Evolutionary conservation across 768 basidiomycete genomes (phyloP), one percentile per base, ranked within the genome.

Genomic region (Pulveroboletus sp.): DNA sequence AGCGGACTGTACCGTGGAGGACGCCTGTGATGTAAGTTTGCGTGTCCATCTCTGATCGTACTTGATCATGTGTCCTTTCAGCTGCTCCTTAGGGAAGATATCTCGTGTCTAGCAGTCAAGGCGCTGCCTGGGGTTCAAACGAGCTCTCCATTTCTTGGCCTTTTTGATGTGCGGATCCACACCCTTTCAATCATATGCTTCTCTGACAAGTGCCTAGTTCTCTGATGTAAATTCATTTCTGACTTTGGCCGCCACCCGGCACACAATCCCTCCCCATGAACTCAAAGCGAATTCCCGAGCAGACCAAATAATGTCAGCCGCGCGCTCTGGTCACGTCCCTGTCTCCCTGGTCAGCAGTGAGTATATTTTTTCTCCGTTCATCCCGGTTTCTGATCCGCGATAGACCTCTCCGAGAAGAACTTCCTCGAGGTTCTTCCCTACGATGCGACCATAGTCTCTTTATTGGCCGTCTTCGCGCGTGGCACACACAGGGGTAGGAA

Each of bases 201-300:
- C n/a, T 50, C 42, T 64, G 34, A 52, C n/a, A 8, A 11, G 8
- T 4, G 5, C 43, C 14, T 56, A 92, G 89, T 90, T 80, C 57
- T 83, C 89, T 16, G 89, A 92, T 62, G 85, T 91, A 11, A 92
- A 92, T 62, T 86, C 89, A n/a, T 92, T 91, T 61, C 68, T 92
- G 51, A 88, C 86, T 4, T 72, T 92, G 39, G 89, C 89, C 10
- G 88, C 89, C 7, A 90, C 86, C 4, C 72, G 83, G 38, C 87
- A 90, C 60, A 85, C 83, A 4, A 73, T 86, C 34, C 66, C 71
- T 20, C 73, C 76, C 0, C 82, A 84, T n/a, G 78, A 83, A 42
- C 63, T 86, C 16, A 73, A 74, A 27, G 80, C 76, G 6, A 78
- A 83, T 54, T 68, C 78, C 1, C 79, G 84, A 3, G 75, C 82